phyloP scores from a whole-genome alignment of 345 rosid genomes.

The Brassica carinata region DNA sequence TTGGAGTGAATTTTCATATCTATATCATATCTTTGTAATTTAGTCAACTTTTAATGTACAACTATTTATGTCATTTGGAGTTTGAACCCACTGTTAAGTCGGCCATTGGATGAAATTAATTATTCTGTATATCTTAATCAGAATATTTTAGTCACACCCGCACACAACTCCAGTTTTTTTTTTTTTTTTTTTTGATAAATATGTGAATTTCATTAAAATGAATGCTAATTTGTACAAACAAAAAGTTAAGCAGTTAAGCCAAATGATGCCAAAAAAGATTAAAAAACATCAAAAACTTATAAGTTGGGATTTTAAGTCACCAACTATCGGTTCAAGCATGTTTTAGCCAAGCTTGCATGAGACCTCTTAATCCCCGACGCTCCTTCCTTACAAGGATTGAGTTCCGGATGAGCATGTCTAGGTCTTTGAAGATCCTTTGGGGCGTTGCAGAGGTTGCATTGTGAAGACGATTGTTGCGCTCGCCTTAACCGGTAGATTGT shows the following conservation, averaged over 20 bases:
- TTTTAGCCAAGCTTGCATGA: not conserved
- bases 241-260: not conserved
- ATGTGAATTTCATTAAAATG: not conserved
- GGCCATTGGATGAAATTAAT: not conserved
- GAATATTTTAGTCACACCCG: not conserved
- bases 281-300: not conserved
- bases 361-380: not conserved
- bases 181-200: not conserved
- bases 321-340: not conserved
- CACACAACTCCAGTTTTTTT: not conserved
- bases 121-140: not conserved
- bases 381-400: not conserved
- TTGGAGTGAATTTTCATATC: not conserved
- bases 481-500: no score
- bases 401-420: not conserved
- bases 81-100: not conserved
- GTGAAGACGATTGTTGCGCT: no score
- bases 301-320: not conserved
- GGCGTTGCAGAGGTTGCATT: no score
- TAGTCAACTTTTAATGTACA: not conserved
- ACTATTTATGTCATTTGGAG: not conserved
- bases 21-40: not conserved
- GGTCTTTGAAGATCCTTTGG: not conserved
- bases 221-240: not conserved
- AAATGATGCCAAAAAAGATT: not conserved